phyloP scores from a whole-genome alignment of 1,139 yeast genomes.

The Yamadazyma triangularis region DNA sequence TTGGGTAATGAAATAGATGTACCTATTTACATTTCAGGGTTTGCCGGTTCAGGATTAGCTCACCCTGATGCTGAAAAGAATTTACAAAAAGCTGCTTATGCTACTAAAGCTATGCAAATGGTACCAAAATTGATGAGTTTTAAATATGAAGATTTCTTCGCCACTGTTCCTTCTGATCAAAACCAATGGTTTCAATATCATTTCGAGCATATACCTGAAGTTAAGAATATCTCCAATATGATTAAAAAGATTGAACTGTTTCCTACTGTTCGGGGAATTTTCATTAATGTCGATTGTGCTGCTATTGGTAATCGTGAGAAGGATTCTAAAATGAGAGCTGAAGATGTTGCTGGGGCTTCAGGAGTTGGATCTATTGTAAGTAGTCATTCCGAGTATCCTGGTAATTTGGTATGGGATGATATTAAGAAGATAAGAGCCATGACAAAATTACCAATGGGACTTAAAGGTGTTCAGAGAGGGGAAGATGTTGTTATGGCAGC shows the following conservation, averaged over 20 bases:
- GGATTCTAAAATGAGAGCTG: constrained; percentile 16
- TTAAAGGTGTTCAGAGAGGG: constrained; percentile 48
- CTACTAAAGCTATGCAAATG: constrained; percentile 48
- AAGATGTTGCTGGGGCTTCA: constrained; percentile 7
- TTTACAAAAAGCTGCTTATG: constrained; percentile 44
- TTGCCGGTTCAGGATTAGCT: constrained; percentile 53
- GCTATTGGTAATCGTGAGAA: constrained; percentile 22
- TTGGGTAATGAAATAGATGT: constrained; percentile 44
- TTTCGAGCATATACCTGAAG: constrained; percentile 36
- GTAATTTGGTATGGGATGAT: constrained; percentile 15
- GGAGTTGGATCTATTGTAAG: constrained; percentile 5
- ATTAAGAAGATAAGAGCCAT: constrained; percentile 11
- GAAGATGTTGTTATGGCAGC: constrained; percentile 48
- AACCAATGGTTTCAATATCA: constrained; percentile 46
- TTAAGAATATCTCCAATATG: constrained; percentile 11
- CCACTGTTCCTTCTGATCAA: constrained; percentile 28
- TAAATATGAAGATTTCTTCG: constrained; percentile 51
- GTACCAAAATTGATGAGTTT: constrained; percentile 48
- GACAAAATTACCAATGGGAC: constrained; percentile 28
- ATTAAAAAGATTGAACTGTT: constrained; percentile 15
- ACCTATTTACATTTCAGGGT: constrained; percentile 56
- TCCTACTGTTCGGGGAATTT: constrained; percentile 20
- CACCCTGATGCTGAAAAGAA: constrained; percentile 52
- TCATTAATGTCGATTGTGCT: constrained; percentile 24
- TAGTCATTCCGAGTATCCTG: constrained; percentile 5